A percentile compares a stretch with the other conserved stretches of the same genome.
phyloP scores from a whole-genome alignment of 2,329 filamentous ascomycete genomes.

The Penicillium brasilianum region DNA sequence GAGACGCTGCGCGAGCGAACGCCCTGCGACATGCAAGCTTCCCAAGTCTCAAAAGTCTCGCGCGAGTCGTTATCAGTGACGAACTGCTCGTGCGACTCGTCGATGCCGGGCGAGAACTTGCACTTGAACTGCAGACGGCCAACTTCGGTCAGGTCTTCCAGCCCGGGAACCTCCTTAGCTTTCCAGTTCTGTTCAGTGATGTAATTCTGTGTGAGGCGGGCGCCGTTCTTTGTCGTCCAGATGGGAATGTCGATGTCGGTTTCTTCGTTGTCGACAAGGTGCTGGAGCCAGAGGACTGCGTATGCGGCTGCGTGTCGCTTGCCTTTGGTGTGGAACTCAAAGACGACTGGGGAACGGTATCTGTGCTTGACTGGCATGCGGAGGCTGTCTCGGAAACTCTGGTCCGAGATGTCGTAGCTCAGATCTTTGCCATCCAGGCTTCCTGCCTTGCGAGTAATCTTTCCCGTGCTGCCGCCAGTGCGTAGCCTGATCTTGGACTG shows the following conservation, averaged over 20 bases:
- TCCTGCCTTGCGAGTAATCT: constrained; percentile 68
- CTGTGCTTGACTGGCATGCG: constrained; percentile 87
- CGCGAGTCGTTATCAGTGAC: constrained; percentile 85
- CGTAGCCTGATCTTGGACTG: constrained; percentile 73
- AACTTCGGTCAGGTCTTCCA: constrained; percentile 76
- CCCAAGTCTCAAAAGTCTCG: constrained; percentile 94
- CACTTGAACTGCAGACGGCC: constrained; percentile 81
- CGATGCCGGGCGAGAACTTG: constrained; percentile 87
- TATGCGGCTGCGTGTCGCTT: constrained; percentile 76
- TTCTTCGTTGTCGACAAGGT: constrained; percentile 79
- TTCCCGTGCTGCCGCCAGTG: constrained; percentile 82
- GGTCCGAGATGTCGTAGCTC: constrained; percentile 62
- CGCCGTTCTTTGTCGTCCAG: constrained; percentile 77
- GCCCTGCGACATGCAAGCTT: constrained; percentile 86
- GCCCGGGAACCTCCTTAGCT: constrained; percentile 66
- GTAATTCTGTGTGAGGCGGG: constrained; percentile 86
- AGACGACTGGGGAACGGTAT: constrained; percentile 86
- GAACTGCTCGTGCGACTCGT: constrained; percentile 82
- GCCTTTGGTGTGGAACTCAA: constrained; percentile 76
- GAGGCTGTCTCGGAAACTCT: constrained; percentile 60
- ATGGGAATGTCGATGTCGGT: constrained; percentile 84
- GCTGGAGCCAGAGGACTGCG: constrained; percentile 82
- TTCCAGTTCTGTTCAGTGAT: constrained; percentile 78
- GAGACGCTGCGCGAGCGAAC: constrained; percentile 74
- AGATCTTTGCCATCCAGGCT: constrained; percentile 64